Conservation (phyloP, 2,329 filamentous ascomycete species). For the Trichophyton mentagrophytes region DNA sequence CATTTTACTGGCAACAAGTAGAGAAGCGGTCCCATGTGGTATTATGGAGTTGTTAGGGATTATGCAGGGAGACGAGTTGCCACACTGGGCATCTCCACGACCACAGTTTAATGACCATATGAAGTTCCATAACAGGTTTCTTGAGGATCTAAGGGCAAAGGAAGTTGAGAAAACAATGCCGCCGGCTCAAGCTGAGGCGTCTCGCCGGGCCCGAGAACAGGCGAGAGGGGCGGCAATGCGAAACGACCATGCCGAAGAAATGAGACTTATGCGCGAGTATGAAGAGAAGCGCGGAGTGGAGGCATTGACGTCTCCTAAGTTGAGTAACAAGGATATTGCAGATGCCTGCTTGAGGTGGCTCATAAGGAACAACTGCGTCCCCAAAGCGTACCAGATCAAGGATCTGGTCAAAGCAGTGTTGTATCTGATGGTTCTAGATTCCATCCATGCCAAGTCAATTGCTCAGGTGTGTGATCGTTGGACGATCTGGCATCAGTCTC, state of each 20-base stretch:
- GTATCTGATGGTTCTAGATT: constrained; percentile 20
- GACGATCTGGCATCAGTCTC: constrained; percentile 17
- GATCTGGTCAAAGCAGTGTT: constrained; percentile 18
- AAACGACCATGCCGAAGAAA: constrained; percentile 13
- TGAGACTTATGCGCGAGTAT: constrained; percentile 12
- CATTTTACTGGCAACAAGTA: constrained; percentile 15
- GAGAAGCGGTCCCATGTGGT: constrained; percentile 20
- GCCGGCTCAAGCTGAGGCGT: constrained; percentile 17
- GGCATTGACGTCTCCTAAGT: constrained; percentile 17
- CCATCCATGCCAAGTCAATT: constrained; percentile 14
- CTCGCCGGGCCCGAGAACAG: constrained; percentile 14
- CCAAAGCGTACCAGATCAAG: constrained; percentile 15
- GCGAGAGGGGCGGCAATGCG: constrained; percentile 12
- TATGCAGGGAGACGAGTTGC: constrained; percentile 17
- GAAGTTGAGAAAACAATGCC: constrained; percentile 19
- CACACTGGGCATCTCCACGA: constrained; percentile 16
- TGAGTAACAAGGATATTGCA: constrained; percentile 17
- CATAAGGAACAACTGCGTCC: constrained; percentile 16
- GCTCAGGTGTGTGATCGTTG: constrained; percentile 19
- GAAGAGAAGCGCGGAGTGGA: constrained; percentile 17
- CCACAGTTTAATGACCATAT: constrained; percentile 8
- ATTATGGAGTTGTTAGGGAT: constrained; percentile 20
- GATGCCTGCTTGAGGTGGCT: constrained; percentile 18
- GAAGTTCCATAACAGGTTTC: constrained; percentile 13
- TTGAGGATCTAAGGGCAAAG: constrained; percentile 13